phyloP scores from a whole-genome alignment of 805 yeast species.

The Millerago galiae region DNA sequence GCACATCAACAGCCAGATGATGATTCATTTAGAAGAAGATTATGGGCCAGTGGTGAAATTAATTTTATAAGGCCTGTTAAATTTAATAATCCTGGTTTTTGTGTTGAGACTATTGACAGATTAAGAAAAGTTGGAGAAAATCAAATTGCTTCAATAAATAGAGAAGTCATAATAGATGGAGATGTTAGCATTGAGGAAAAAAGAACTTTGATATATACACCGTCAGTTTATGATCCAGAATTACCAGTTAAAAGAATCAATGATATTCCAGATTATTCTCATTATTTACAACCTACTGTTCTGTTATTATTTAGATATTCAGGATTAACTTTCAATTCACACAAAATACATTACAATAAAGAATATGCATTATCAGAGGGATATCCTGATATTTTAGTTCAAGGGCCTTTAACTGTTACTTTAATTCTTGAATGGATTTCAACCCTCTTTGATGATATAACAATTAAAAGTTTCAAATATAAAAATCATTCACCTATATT shows the following conservation, averaged over 20 bases:
- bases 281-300: slow-evolving; percentile 31
- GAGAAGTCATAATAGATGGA: slow-evolving; percentile 35
- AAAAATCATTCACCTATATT: slow-evolving; percentile 39
- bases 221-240: slow-evolving; percentile 21
- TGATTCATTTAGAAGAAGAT: slow-evolving; percentile 43
- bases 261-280: slow-evolving; percentile 17
- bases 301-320: slow-evolving; percentile 56
- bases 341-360: slow-evolving; percentile 70
- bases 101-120: slow-evolving; percentile 47
- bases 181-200: slow-evolving; percentile 38
- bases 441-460: slow-evolving; percentile 10
- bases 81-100: slow-evolving; percentile 34
- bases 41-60: slow-evolving; percentile 78
- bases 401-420: slow-evolving; percentile 76
- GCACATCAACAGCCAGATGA: slow-evolving; percentile 42
- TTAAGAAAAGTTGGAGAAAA: slow-evolving; percentile 32
- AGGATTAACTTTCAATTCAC: slow-evolving; percentile 76
- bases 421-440: slow-evolving; percentile 48
- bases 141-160: slow-evolving; percentile 48
- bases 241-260: neutral
- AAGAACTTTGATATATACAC: slow-evolving; percentile 59
- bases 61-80: slow-evolving; percentile 30
- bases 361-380: slow-evolving; percentile 53
- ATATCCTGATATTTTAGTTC: slow-evolving; percentile 57
- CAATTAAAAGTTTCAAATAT: slow-evolving; percentile 31